Base-by-base conservation (phyloP, 495 filamentous ascomycete genomes). In the Aspergillus asperescens region DNA sequence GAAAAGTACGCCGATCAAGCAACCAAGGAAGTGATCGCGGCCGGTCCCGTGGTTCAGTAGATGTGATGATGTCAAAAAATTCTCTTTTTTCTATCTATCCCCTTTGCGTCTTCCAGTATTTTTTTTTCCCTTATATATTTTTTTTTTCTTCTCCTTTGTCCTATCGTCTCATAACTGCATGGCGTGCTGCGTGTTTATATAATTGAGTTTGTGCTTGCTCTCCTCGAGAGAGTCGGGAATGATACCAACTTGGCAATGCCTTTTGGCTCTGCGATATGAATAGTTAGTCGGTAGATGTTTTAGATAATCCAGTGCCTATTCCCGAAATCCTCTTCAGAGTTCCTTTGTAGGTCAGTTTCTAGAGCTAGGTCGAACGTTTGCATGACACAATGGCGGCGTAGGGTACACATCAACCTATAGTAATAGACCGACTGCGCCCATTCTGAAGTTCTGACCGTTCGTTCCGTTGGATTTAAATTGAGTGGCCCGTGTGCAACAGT, bases 1-100 rank as follows among this genome's bases (percentile, higher is more conserved):
- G 84, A 90, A 77, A 94, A 93, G 77, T 97, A 95, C 77, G 74
- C 82, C 56, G 84, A 85, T 56, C 79, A 95, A 71, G 91, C 91
- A 20, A 95, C 91, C 28, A 73, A 77, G 50, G 92, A 95, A 48
- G 90, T 75, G 31, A 71, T 74, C 29, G 70, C 66, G 47, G 69
- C 70, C 25, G 72, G 71, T 39, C 72, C 68, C 45, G 56, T 66
- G 50, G 50, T 53, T 34, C 23, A 50, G 32, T 54, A 62, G 50
- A 42, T 32, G 27, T 25, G 42, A 13, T 56, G 31, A 49, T 39
- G 54, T 32, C 20, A 27, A 56, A 49, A 50, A 41, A 46, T 27
- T 40, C 15, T 31, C 55, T 46, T 38, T 50, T 44, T 18, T 31
- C 55, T 46, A 23, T 50, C 47, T 8, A 37, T 56, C 46, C 12